Conservation (phyloP, 768 basidiomycete species). For the Pleurotus giganteus region DNA sequence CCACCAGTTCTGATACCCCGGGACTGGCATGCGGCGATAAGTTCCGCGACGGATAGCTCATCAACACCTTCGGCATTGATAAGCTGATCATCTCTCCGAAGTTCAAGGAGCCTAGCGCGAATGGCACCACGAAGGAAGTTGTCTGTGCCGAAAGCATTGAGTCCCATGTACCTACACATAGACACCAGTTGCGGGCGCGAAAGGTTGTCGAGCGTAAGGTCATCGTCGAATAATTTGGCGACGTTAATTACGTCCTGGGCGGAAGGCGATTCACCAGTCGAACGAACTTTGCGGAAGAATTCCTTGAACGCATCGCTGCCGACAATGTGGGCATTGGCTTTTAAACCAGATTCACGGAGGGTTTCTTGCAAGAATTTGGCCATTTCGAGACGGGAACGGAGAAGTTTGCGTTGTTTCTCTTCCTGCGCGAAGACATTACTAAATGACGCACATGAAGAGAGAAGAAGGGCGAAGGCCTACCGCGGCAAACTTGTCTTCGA, state of each 20-base stretch:
- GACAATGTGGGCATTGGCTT: slow-evolving; percentile 90
- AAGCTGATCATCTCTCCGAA: slow-evolving; percentile 91
- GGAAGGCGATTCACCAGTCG: slow-evolving; percentile 93
- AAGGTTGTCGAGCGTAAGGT: slow-evolving; percentile 96
- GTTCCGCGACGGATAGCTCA: slow-evolving; percentile 84
- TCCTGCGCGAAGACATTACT: slow-evolving; percentile 52
- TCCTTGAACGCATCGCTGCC: slow-evolving; percentile 97
- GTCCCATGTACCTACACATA: slow-evolving; percentile 96
- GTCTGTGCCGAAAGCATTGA: slow-evolving; percentile 98
- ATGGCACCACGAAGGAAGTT: slow-evolving; percentile 95
- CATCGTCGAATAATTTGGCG: slow-evolving; percentile 95
- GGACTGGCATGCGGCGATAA: slow-evolving; percentile 90
- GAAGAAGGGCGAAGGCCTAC: slow-evolving; percentile 35
- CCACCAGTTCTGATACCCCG: slow-evolving; percentile 90
- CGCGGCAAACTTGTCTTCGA: slow-evolving; percentile 95
- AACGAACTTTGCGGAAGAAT: slow-evolving; percentile 98
- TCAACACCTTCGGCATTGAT: slow-evolving; percentile 90
- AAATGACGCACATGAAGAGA: background rate
- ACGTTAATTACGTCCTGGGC: slow-evolving; percentile 88
- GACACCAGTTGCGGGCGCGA: slow-evolving; percentile 97
- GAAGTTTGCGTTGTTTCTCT: slow-evolving; percentile 94
- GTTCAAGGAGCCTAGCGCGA: slow-evolving; percentile 73
- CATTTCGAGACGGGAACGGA: slow-evolving; percentile 95
- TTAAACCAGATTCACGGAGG: slow-evolving; percentile 88
- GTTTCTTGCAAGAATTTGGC: slow-evolving; percentile 99